Evolutionary conservation across 2,329 filamentous ascomycete genomes (phyloP).

Genomic region (Gnomoniopsis smithogilvyi): DNA sequence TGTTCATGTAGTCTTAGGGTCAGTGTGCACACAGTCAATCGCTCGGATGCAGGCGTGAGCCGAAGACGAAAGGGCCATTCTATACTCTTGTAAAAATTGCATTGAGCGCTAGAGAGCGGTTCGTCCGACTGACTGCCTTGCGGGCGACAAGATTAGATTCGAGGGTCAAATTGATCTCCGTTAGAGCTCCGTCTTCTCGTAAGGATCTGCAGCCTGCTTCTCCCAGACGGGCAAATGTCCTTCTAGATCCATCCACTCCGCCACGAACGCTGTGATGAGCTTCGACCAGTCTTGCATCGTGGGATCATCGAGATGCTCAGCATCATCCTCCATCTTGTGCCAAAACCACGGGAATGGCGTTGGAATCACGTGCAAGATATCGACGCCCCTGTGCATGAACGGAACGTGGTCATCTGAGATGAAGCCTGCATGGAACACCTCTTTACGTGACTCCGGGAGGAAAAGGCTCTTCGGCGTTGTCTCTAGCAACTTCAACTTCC

Average conservation of each 20-base stretch:
- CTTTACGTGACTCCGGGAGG: constrained; percentile 35
- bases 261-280: constrained; percentile 68
- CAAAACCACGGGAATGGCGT: constrained; percentile 68
- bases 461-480: constrained; percentile 35
- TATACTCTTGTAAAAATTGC: too few relatives aligned
- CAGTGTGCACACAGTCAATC: too few relatives aligned
- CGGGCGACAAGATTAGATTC: constrained; percentile 18
- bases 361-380: constrained; percentile 73
- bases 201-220: neutral
- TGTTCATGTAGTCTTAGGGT: too few relatives aligned
- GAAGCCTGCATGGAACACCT: constrained; percentile 31
- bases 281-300: constrained; percentile 76
- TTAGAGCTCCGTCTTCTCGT: constrained; percentile 13
- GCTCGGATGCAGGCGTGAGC: too few relatives aligned
- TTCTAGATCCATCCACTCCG: constrained; percentile 69
- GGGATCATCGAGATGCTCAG: constrained; percentile 65
- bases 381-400: constrained; percentile 71
- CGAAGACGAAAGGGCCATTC: too few relatives aligned
- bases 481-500: constrained; percentile 63
- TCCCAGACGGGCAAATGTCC: constrained; percentile 8
- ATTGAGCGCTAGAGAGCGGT: too few relatives aligned
- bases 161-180: constrained; percentile 21
- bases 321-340: constrained; percentile 71
- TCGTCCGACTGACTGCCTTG: too few relatives aligned
- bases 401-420: constrained; percentile 76